Conservation (phyloP, 2,329 filamentous ascomycete genomes). For the Fusarium miscanthi region DNA sequence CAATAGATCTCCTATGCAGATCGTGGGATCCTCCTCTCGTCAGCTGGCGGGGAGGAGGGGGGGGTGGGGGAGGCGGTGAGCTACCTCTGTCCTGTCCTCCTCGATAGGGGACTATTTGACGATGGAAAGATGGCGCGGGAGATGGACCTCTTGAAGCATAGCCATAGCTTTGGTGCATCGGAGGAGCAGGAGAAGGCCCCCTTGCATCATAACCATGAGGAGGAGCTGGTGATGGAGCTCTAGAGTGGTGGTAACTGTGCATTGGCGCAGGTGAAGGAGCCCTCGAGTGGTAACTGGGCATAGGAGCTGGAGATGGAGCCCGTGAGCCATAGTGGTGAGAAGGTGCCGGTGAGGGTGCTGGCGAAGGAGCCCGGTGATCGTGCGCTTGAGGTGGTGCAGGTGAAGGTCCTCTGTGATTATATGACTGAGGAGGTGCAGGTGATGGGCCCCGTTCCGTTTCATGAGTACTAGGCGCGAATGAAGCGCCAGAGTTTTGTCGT, state of each 20-base stretch:
- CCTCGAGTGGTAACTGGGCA: slow-evolving; percentile 27
- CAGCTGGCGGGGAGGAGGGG: slow-evolving; percentile 82
- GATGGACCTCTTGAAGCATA: slow-evolving; percentile 52
- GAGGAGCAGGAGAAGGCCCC: slow-evolving; percentile 45
- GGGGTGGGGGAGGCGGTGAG: slow-evolving; percentile 82
- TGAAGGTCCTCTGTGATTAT: slow-evolving; percentile 37
- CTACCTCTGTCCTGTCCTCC: slow-evolving; percentile 55
- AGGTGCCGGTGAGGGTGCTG: slow-evolving; percentile 51
- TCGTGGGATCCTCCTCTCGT: slow-evolving; percentile 52
- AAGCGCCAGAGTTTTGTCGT: slow-evolving; percentile 56
- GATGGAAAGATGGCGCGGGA: slow-evolving; percentile 51
- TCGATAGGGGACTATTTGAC: slow-evolving; percentile 38
- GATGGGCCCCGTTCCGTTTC: slow-evolving; percentile 42
- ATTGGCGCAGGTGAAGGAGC: slow-evolving; percentile 36
- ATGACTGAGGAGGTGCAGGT: slow-evolving; percentile 38
- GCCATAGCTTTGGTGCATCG: slow-evolving; percentile 47
- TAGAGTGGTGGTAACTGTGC: slow-evolving; percentile 40
- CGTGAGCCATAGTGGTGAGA: slow-evolving; percentile 47
- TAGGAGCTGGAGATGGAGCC: slow-evolving; percentile 44
- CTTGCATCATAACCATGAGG: slow-evolving; percentile 49
- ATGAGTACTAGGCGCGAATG: slow-evolving; percentile 45
- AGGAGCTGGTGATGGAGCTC: slow-evolving; percentile 45
- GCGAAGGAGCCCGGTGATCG: slow-evolving; percentile 45
- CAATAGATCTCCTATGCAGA: slow-evolving; percentile 49
- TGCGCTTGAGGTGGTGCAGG: slow-evolving; percentile 8